These are phyloP conservation scores for Spathaspora arborariae DNA, from an alignment of 805 yeast species.

Conservation along the genomic window DNA sequence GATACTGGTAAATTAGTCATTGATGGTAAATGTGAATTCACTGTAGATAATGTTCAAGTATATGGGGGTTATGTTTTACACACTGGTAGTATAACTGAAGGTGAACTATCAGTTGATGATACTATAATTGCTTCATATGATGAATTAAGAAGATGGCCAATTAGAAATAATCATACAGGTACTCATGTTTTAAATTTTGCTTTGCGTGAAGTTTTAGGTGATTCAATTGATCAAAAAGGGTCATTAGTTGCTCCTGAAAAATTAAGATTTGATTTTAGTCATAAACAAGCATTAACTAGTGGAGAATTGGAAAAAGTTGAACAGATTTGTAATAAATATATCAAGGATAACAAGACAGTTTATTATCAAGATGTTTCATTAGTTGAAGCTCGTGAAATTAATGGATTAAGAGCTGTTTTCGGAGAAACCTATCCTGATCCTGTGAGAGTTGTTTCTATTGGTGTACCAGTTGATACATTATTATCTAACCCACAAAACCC, in stretches of 20 bases:
- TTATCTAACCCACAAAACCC: slow-evolving; percentile 63
- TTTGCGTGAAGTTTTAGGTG: slow-evolving; percentile 81
- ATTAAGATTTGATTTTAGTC: slow-evolving; percentile 93
- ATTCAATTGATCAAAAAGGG: slow-evolving; percentile 90
- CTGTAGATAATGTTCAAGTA: slow-evolving; percentile 85
- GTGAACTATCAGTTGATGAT: slow-evolving; percentile 64
- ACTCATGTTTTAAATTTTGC: slow-evolving; percentile 93
- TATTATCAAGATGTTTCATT: slow-evolving; percentile 81
- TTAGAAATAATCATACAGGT: slow-evolving; percentile 97
- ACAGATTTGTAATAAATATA: slow-evolving; percentile 63
- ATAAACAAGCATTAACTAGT: slow-evolving; percentile 76
- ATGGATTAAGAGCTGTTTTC: slow-evolving; percentile 93
- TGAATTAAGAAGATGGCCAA: slow-evolving; percentile 92
- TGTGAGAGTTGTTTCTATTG: slow-evolving; percentile 95
- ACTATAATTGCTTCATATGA: slow-evolving; percentile 82
- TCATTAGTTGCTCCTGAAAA: slow-evolving; percentile 94
- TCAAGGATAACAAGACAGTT: slow-evolving; percentile 68
- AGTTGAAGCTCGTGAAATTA: slow-evolving; percentile 65
- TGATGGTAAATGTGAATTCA: slow-evolving; percentile 84
- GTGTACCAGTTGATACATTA: slow-evolving; percentile 82
- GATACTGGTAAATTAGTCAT: slow-evolving; percentile 91
- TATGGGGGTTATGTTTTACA: slow-evolving; percentile 96
- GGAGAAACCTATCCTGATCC: slow-evolving; percentile 99
- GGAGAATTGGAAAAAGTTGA: slow-evolving; percentile 77
- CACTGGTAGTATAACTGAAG: slow-evolving; percentile 83